Conservation (phyloP, 2,329 filamentous ascomycete species). For the Cladosporium sp. region DNA sequence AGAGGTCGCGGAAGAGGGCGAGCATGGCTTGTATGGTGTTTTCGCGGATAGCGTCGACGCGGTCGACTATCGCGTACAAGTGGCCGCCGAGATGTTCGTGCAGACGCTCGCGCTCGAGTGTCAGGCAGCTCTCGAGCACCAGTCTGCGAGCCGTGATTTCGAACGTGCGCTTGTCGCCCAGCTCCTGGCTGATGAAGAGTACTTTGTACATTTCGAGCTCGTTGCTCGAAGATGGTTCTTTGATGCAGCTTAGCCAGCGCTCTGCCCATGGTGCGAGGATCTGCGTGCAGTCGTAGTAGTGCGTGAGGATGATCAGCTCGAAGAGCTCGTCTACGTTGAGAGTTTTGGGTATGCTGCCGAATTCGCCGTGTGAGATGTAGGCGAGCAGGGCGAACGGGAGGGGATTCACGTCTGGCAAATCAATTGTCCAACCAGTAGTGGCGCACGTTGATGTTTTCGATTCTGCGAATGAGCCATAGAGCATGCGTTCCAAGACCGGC, state of each 20-base stretch:
- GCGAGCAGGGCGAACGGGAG: conserved; percentile 27
- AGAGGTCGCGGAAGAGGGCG: conserved; percentile 18
- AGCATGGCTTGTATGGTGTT: conserved; percentile 24
- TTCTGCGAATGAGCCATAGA: conserved; percentile 8
- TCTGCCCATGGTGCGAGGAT: conserved; percentile 23
- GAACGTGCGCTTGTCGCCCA: conserved; percentile 16
- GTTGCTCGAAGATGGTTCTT: conserved; percentile 7
- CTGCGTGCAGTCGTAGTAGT: conserved; percentile 25
- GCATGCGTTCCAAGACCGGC: conserved; percentile 6
- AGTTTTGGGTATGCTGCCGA: conserved; percentile 3
- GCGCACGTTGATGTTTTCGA: neutral
- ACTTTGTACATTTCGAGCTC: conserved; percentile 22
- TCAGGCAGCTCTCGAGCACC: conserved; percentile 3
- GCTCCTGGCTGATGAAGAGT: conserved; percentile 22
- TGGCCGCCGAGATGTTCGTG: neutral
- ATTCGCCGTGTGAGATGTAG: conserved; percentile 46
- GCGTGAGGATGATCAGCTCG: conserved; percentile 30
- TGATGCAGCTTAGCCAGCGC: conserved; percentile 12
- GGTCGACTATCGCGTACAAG: neutral
- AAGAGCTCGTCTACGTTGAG: conserved; percentile 46
- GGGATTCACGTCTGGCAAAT: neutral
- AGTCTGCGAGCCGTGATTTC: conserved; percentile 13
- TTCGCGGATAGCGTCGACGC: neutral
- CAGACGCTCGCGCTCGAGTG: neutral
- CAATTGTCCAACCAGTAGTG: neutral